phyloP scores from a whole-genome alignment of 768 basidiomycete species.

The Butyriboletus loyo region DNA sequence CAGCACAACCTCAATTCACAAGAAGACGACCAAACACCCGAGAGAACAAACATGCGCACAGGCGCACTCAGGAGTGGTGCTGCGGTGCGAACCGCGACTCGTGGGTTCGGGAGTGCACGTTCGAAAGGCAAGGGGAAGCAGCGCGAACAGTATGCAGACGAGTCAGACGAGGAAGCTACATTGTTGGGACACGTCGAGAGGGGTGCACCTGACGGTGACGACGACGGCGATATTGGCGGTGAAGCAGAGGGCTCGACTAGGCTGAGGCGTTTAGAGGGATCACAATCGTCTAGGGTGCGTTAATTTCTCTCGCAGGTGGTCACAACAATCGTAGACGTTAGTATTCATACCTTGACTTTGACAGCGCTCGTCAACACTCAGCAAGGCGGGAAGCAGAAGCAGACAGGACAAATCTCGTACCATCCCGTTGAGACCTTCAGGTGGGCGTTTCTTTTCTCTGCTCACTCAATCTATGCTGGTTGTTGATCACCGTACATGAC shows the following conservation, averaged over 20 bases:
- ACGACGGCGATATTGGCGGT: slow-evolving; percentile 36
- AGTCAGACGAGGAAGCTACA: slow-evolving; percentile 60
- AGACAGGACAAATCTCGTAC: slow-evolving; percentile 72
- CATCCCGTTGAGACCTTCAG: slow-evolving; percentile 73
- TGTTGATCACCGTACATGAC: not conserved
- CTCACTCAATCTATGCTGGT: not conserved
- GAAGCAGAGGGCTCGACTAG: slow-evolving; percentile 28
- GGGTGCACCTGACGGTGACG: slow-evolving; percentile 34
- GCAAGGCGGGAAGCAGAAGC: slow-evolving; percentile 8
- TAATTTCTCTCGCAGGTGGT: not conserved
- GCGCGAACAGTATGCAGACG: slow-evolving; percentile 57
- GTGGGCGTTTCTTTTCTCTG: slow-evolving; percentile 33
- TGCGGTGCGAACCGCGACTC: slow-evolving; percentile 23
- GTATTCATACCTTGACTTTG: not conserved
- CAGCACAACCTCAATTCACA: slow-evolving; percentile 25
- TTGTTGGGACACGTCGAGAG: slow-evolving; percentile 37
- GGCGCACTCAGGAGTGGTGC: slow-evolving; percentile 34
- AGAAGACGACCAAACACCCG: slow-evolving; percentile 14
- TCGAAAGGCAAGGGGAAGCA: slow-evolving; percentile 40
- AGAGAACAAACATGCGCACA: slow-evolving; percentile 26
- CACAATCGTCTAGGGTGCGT: slow-evolving; percentile 19
- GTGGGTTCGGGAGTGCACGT: slow-evolving; percentile 13
- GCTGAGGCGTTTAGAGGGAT: slow-evolving; percentile 25
- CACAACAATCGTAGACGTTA: not conserved
- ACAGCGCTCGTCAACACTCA: slow-evolving; percentile 24